phyloP scores from a whole-genome alignment of 2,329 filamentous ascomycete genomes.

The Didymella segeticola region DNA sequence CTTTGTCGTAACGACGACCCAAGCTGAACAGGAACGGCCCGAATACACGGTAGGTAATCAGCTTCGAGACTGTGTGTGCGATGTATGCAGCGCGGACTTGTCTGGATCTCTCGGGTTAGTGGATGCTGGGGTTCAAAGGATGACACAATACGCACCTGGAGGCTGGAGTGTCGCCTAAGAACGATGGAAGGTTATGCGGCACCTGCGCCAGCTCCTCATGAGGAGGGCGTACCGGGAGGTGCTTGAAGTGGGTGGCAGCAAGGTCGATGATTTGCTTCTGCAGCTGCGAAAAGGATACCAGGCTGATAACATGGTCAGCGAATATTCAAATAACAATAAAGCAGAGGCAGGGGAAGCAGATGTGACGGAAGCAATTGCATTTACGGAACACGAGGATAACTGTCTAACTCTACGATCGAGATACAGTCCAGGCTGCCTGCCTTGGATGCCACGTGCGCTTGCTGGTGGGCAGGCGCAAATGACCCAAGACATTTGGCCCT shows the following conservation, averaged over 20 bases:
- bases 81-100: constrained; percentile 62
- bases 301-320: constrained; percentile 45
- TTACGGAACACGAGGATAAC: constrained; percentile 26
- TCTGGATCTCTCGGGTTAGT: constrained; percentile 27
- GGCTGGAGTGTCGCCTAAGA: constrained; percentile 60
- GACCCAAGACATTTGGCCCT: constrained; percentile 21
- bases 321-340: constrained; percentile 16
- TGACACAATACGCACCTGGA: constrained; percentile 46
- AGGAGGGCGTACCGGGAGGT: constrained; percentile 59
- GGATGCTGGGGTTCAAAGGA: background rate
- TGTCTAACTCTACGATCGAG: constrained; percentile 18
- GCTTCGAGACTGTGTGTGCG: constrained; percentile 62
- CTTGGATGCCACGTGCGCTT: constrained; percentile 18
- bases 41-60: constrained; percentile 64
- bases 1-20: constrained; percentile 61
- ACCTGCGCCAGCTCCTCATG: constrained; percentile 60
- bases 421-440: constrained; percentile 21
- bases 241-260: constrained; percentile 59
- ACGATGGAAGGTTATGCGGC: constrained; percentile 60
- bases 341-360: constrained; percentile 13
- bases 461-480: constrained; percentile 17
- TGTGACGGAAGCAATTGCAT: constrained; percentile 35
- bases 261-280: constrained; percentile 60
- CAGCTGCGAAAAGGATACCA: constrained; percentile 60
- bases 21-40: constrained; percentile 65